Evolutionary conservation across 257 asterid genomes (phyloP).

Genomic region (Jaltomata sinuosa): DNA sequence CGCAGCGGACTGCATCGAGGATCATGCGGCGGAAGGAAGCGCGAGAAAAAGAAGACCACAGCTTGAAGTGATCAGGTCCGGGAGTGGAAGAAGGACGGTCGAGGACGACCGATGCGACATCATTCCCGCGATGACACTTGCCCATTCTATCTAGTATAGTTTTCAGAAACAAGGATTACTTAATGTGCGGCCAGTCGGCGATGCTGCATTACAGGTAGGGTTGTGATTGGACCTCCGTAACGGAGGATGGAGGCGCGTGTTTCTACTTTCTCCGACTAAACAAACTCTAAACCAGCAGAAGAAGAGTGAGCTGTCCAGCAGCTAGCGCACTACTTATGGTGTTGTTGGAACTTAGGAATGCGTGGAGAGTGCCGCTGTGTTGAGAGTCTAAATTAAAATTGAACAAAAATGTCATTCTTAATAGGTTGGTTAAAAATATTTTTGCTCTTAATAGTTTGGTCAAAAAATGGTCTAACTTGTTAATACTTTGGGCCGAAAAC

Average conservation of each 20-base stretch:
- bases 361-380: background rate
- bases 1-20: conserved; percentile 67
- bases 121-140: conserved; percentile 27
- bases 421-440: too few relatives aligned
- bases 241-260: background rate
- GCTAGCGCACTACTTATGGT: background rate
- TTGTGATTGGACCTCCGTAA: background rate
- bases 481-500: too few relatives aligned
- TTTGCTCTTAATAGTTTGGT: too few relatives aligned
- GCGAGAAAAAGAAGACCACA: conserved; percentile 29
- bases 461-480: too few relatives aligned
- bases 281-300: background rate
- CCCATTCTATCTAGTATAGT: conserved; percentile 18
- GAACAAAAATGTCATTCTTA: too few relatives aligned
- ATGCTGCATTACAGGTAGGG: background rate
- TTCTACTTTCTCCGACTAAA: background rate
- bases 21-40: conserved; percentile 34
- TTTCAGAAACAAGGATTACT: background rate
- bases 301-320: background rate
- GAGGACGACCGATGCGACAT: conserved; percentile 46
- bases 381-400: background rate
- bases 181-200: background rate
- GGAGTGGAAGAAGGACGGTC: conserved; percentile 27
- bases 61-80: conserved; percentile 24
- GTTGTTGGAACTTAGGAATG: background rate